A percentile compares a stretch with the other conserved stretches of the same genome.
phyloP scores from a whole-genome alignment of 257 asterid species.

The Ocimum tenuiflorum region DNA sequence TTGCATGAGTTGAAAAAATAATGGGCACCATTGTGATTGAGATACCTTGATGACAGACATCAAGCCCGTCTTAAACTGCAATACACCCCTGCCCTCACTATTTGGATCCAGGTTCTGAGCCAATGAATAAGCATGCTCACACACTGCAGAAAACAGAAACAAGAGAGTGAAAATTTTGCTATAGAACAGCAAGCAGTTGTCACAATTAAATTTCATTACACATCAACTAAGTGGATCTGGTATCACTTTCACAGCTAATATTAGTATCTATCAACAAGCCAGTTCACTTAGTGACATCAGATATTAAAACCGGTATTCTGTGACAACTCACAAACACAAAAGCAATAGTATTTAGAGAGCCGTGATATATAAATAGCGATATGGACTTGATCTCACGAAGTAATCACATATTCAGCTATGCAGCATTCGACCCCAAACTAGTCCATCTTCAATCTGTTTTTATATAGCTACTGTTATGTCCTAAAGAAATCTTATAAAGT shows the following conservation, averaged over 20 bases:
- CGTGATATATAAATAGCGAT: neutral
- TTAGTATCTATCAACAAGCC: neutral
- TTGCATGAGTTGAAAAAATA: neutral
- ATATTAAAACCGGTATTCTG: neutral
- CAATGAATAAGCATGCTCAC: conserved; percentile 94
- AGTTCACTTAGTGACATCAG: neutral
- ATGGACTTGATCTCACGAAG: neutral
- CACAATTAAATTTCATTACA: neutral
- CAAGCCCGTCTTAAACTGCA: conserved; percentile 97
- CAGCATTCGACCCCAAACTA: conserved; percentile 2
- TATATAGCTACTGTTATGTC: neutral
- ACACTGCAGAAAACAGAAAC: conserved; percentile 51
- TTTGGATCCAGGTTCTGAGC: conserved; percentile 98
- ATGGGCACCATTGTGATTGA: conserved; percentile 3
- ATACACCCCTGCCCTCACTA: conserved; percentile 98
- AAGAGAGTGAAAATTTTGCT: conserved; percentile 4
- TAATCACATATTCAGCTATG: neutral
- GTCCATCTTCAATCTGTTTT: conserved; percentile 8
- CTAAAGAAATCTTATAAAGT: conserved; percentile 4
- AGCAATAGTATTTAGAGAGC: neutral
- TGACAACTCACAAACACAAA: too few relatives aligned
- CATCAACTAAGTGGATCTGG: neutral
- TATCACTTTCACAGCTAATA: neutral
- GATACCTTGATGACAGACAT: conserved; percentile 97
- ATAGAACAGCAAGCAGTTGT: neutral